Percentiles rank a stretch among this genome's conserved stretches.
phyloP scores from a whole-genome alignment of 2,329 filamentous ascomycete species.

The Alternaria atra region DNA sequence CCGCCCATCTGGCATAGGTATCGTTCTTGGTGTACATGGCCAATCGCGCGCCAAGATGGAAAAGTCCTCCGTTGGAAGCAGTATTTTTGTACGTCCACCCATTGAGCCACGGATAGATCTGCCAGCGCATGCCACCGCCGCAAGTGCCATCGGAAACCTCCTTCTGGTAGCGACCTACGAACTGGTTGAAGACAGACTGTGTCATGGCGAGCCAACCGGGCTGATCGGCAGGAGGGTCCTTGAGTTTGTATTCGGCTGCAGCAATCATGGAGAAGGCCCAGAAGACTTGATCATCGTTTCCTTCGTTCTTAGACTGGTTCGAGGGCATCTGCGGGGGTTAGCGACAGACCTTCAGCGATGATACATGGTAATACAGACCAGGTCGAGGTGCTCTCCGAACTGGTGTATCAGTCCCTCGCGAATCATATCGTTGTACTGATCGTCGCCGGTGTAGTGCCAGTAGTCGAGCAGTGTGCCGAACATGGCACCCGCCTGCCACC shows the following conservation, averaged over 20 bases:
- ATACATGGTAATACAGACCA: conserved; percentile 25
- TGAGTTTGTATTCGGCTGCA: conserved; percentile 62
- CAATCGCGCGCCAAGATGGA: conserved; percentile 50
- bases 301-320: conserved; percentile 52
- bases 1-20: conserved; percentile 49
- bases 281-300: conserved; percentile 67
- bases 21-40: conserved; percentile 51
- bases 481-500: conserved; percentile 80
- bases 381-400: conserved; percentile 40
- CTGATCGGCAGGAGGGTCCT: conserved; percentile 50
- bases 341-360: neutral
- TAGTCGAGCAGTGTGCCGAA: conserved; percentile 78
- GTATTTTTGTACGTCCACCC: conserved; percentile 53
- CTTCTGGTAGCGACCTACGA: conserved; percentile 45
- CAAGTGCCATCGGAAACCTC: conserved; percentile 37
- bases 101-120: conserved; percentile 47
- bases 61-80: conserved; percentile 50
- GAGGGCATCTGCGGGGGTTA: conserved; percentile 39
- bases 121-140: conserved; percentile 50
- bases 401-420: conserved; percentile 57
- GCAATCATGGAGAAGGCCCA: conserved; percentile 67
- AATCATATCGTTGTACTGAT: conserved; percentile 73
- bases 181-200: conserved; percentile 52
- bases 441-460: conserved; percentile 82
- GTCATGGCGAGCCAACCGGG: conserved; percentile 57